phyloP scores from a whole-genome alignment of 352 stramenopile species.

The Globisporangium sylvaticum region DNA sequence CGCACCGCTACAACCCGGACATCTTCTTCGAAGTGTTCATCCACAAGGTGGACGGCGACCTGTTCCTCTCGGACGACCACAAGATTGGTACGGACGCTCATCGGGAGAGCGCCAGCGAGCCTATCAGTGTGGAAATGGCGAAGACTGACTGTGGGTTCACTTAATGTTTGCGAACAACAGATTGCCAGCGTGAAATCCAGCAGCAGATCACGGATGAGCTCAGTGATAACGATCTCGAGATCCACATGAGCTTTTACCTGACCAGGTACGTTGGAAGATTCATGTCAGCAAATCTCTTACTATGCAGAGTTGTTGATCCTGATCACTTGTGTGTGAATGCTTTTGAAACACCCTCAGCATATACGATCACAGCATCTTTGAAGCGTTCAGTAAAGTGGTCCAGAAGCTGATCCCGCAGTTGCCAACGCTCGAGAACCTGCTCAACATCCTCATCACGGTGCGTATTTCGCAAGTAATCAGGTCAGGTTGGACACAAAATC shows the following conservation, averaged over 20 bases:
- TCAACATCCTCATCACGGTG: constrained; percentile 96
- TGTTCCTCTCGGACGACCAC: constrained; percentile 97
- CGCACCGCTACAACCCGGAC: constrained; percentile 91
- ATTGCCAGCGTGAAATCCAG: constrained; percentile 97
- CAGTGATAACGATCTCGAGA: constrained; percentile 91
- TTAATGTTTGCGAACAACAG: constrained; percentile 19
- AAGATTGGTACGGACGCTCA: constrained; percentile 86
- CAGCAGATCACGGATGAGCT: constrained; percentile 96
- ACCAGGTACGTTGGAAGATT: constrained; percentile 33
- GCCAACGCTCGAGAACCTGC: constrained; percentile 95
- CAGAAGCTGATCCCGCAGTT: constrained; percentile 97
- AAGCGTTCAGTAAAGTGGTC: constrained; percentile 96
- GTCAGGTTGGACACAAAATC: no score
- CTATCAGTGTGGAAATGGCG: neutral
- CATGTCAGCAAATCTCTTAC: neutral
- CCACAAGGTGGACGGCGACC: constrained; percentile 98
- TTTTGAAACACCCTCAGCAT: constrained; percentile 38
- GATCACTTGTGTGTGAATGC: neutral
- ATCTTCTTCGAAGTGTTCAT: constrained; percentile 99
- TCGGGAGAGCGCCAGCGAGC: neutral
- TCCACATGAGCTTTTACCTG: constrained; percentile 92
- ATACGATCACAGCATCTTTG: constrained; percentile 97
- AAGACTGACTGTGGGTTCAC: neutral
- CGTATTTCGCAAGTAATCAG: no score
- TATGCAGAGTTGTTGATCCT: neutral